These are phyloP conservation scores for Citrus unshiu DNA, from an alignment of 345 rosid species.

Conservation along the genomic window DNA sequence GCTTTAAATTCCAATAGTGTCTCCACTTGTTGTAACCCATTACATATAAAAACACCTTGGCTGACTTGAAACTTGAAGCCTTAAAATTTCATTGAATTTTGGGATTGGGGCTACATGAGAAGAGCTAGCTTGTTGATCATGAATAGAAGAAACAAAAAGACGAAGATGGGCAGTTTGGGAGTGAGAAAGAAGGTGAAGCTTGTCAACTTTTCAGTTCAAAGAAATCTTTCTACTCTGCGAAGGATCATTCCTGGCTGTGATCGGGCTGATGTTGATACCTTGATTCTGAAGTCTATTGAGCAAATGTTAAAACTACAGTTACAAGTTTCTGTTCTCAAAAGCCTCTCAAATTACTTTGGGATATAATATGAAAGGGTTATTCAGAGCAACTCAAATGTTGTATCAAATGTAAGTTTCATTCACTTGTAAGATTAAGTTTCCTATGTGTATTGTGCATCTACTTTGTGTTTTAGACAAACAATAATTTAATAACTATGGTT, in stretches of 20 bases:
- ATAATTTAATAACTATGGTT: neutral
- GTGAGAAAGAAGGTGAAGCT: slow-evolving; percentile 30
- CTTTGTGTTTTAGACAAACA: neutral
- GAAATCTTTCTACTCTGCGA: slow-evolving; percentile 35
- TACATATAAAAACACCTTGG: neutral
- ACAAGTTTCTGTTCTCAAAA: slow-evolving; percentile 38
- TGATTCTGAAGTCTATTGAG: slow-evolving; percentile 46
- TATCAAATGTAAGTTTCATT: slow-evolving; percentile 5
- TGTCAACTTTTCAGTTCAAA: slow-evolving; percentile 14
- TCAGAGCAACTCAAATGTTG: neutral
- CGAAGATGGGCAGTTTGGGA: slow-evolving; percentile 14
- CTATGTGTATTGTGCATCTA: slow-evolving; percentile 4
- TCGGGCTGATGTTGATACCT: slow-evolving; percentile 32
- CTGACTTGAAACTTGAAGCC: neutral
- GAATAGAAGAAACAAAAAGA: slow-evolving; percentile 16
- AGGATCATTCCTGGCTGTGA: slow-evolving; percentile 47
- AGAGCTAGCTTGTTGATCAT: slow-evolving; percentile 7
- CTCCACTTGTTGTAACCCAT: neutral
- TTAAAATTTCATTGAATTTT: neutral
- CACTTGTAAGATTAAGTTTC: slow-evolving; percentile 1
- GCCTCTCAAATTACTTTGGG: slow-evolving; percentile 31
- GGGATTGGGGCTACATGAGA: neutral
- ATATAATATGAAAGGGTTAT: slow-evolving; percentile 11
- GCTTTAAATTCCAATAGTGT: slow-evolving; percentile 2
- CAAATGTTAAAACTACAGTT: slow-evolving; percentile 41